Conservation (phyloP, 2,329 filamentous ascomycete genomes). For the Emergomyces orientalis region DNA sequence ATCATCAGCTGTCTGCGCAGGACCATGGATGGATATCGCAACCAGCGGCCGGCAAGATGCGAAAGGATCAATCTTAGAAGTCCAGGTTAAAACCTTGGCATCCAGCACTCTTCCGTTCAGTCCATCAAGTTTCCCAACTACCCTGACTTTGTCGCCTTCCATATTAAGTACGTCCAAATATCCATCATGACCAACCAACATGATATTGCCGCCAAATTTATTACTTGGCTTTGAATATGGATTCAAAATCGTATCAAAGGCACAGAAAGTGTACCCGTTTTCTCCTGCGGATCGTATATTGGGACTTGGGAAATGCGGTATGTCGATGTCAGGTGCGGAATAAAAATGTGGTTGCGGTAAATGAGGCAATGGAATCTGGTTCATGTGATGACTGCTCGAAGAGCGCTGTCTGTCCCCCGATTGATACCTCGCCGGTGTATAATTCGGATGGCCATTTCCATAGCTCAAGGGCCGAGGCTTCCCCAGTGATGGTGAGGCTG, state of each 20-base stretch:
- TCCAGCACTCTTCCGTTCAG: conserved; percentile 69
- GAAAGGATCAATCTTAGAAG: conserved; percentile 43
- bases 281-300: conserved; percentile 8
- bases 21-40: conserved; percentile 68
- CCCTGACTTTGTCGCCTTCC: conserved; percentile 60
- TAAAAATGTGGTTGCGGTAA: conserved; percentile 71
- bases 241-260: conserved; percentile 60
- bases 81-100: conserved; percentile 74
- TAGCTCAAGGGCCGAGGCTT: conserved; percentile 37
- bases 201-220: conserved; percentile 48
- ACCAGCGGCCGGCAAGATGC: conserved; percentile 60
- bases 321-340: conserved; percentile 62
- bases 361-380: conserved; percentile 54
- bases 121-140: conserved; percentile 61
- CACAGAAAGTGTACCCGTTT: conserved; percentile 63
- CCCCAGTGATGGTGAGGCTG: conserved; percentile 33
- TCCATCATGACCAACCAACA: conserved; percentile 71
- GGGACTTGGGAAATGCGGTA: conserved; percentile 32
- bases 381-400: conserved; percentile 28
- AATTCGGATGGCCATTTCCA: conserved; percentile 31
- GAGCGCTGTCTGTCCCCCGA: conserved; percentile 32
- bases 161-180: conserved; percentile 67
- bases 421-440: conserved; percentile 29
- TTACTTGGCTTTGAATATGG: conserved; percentile 34
- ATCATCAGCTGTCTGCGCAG: conserved; percentile 44